Evolutionary conservation across 2,329 filamentous ascomycete genomes (phyloP).

Genomic region (Lanzia echinophila): DNA sequence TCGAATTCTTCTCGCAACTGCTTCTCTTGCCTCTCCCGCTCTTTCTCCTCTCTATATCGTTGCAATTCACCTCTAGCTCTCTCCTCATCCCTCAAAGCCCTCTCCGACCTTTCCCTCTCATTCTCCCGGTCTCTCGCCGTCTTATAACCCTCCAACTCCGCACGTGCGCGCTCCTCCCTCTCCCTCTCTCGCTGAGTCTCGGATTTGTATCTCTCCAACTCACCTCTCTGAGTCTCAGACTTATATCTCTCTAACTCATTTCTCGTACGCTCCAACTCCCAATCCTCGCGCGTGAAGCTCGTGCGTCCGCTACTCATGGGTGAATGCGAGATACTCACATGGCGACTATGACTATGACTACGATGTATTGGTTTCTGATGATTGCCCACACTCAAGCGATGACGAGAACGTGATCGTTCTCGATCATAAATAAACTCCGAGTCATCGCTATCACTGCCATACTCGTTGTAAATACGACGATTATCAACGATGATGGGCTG

Average conservation of each 20-base stretch:
- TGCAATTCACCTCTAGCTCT: not conserved
- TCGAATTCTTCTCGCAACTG: constrained; percentile 4
- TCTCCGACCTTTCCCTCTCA: not conserved
- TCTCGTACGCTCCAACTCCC: constrained; percentile 38
- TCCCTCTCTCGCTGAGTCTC: too few relatives aligned
- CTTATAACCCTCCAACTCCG: not conserved
- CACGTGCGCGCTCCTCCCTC: too few relatives aligned
- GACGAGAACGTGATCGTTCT: constrained; percentile 33
- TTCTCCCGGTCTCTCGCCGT: not conserved
- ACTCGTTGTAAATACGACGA: constrained; percentile 6
- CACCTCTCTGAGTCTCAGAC: not conserved
- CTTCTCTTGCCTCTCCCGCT: not conserved
- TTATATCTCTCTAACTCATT: constrained; percentile 34
- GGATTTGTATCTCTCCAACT: too few relatives aligned
- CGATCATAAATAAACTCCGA: not conserved
- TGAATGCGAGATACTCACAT: constrained; percentile 5
- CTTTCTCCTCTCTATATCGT: not conserved
- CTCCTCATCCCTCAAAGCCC: not conserved
- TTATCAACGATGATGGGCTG: constrained; percentile 43
- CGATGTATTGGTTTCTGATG: not conserved
- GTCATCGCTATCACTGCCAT: constrained; percentile 5
- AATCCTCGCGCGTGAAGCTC: constrained; percentile 26
- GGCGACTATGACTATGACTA: constrained; percentile 5
- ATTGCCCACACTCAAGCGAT: constrained; percentile 26
- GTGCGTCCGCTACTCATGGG: not conserved